These are phyloP conservation scores for Elsinoe perseae DNA, from an alignment of 2,329 filamentous ascomycete genomes.

Conservation along the genomic window DNA sequence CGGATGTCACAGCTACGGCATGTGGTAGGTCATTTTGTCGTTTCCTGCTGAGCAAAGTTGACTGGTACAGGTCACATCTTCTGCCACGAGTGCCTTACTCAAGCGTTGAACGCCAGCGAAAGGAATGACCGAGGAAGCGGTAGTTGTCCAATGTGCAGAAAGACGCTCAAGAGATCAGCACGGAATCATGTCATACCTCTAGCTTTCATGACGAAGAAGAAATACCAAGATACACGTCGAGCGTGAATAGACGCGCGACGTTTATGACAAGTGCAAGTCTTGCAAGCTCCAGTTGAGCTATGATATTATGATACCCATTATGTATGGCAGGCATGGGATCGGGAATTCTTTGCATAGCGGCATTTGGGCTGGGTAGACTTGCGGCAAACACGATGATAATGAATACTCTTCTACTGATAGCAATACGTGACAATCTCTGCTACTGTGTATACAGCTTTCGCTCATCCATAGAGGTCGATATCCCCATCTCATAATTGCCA, in stretches of 20 bases:
- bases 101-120: constrained; percentile 51
- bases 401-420: no score
- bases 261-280: not conserved
- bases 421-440: no score
- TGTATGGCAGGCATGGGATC: not conserved
- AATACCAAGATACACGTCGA: not conserved
- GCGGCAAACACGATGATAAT: no score
- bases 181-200: constrained; percentile 36
- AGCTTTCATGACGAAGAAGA: constrained; percentile 27
- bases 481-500: no score
- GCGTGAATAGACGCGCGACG: not conserved
- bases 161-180: constrained; percentile 35
- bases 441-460: no score
- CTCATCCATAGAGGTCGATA: no score
- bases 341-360: no score
- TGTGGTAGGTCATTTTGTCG: constrained; percentile 44
- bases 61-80: constrained; percentile 50
- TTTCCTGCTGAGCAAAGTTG: not conserved
- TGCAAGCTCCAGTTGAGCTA: not conserved
- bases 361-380: no score
- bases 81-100: constrained; percentile 55
- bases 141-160: constrained; percentile 43
- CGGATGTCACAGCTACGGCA: constrained; percentile 51
- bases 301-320: not conserved
- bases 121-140: constrained; percentile 38